These are phyloP conservation scores for Ceratobasidium sp. DNA, from an alignment of 1,284 basidiomycete species.

Conservation along the genomic window DNA sequence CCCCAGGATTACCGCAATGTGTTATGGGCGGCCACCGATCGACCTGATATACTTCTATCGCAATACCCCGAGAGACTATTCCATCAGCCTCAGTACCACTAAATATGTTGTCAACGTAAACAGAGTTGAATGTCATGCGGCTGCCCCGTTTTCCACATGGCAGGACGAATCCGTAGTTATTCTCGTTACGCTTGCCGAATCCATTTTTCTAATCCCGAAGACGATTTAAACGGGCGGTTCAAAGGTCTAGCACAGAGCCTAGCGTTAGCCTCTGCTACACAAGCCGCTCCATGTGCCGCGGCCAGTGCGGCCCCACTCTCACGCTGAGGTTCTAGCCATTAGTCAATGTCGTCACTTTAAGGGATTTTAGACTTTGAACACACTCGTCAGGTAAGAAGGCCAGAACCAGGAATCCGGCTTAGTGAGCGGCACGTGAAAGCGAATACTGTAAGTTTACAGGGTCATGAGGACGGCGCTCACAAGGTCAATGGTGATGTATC, in stretches of 20 bases:
- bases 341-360: slow-evolving; percentile 15
- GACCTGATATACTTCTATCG: background rate
- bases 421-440: background rate
- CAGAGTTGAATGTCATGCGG: slow-evolving; percentile 12
- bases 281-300: background rate
- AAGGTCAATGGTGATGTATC: no score
- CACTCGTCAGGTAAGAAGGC: background rate
- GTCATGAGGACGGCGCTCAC: no score
- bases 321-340: background rate
- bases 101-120: background rate
- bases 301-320: background rate
- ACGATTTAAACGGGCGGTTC: no score
- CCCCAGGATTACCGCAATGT: background rate
- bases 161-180: background rate
- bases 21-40: background rate
- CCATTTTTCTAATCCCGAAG: background rate
- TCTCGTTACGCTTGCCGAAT: background rate
- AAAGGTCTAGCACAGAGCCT: slow-evolving; percentile 16
- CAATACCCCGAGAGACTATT: background rate
- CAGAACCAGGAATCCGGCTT: background rate
- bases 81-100: slow-evolving; percentile 7
- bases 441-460: no score
- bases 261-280: background rate
- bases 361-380: slow-evolving; percentile 1
- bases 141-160: slow-evolving; percentile 8